Percentiles rank a stretch among this genome's conserved stretches.
phyloP scores from a whole-genome alignment of 352 stramenopile species.

The Pythium insidiosum region DNA sequence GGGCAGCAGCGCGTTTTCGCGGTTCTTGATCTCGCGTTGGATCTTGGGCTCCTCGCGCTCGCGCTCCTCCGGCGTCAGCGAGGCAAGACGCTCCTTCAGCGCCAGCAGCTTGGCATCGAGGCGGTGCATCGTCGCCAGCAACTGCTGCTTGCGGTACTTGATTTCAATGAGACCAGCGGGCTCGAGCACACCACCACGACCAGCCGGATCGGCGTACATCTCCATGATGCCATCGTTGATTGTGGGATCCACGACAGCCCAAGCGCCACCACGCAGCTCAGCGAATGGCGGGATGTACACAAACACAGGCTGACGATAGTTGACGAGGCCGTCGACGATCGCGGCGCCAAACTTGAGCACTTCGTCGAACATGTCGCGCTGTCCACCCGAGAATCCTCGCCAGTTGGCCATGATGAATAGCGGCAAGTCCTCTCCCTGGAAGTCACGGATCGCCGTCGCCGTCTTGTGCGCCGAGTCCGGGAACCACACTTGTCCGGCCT shows the following conservation, averaged over 20 bases:
- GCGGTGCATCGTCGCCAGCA: constrained; percentile 95
- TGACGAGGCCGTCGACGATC: constrained; percentile 99
- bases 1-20: constrained; percentile 92
- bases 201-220: constrained; percentile 96
- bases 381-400: constrained; percentile 98
- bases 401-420: constrained; percentile 99
- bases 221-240: constrained; percentile 99
- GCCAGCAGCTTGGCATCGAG: constrained; percentile 91
- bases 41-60: constrained; percentile 45
- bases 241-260: constrained; percentile 99
- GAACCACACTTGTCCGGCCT: constrained; percentile 99
- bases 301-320: constrained; percentile 98
- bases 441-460: constrained; percentile 98
- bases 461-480: constrained; percentile 99
- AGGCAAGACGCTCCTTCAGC: constrained; percentile 75
- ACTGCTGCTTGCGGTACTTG: constrained; percentile 99
- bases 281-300: constrained; percentile 99
- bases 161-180: constrained; percentile 97
- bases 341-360: constrained; percentile 99
- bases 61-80: constrained; percentile 36
- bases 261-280: constrained; percentile 98
- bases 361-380: constrained; percentile 99
- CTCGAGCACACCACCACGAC: constrained; percentile 97
- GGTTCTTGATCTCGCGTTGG: constrained; percentile 85
- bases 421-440: constrained; percentile 98